Evolutionary conservation across 2,329 filamentous ascomycete genomes (phyloP), one percentile per base, ranked within the genome.

Genomic region (Nectriaceae sp.): DNA sequence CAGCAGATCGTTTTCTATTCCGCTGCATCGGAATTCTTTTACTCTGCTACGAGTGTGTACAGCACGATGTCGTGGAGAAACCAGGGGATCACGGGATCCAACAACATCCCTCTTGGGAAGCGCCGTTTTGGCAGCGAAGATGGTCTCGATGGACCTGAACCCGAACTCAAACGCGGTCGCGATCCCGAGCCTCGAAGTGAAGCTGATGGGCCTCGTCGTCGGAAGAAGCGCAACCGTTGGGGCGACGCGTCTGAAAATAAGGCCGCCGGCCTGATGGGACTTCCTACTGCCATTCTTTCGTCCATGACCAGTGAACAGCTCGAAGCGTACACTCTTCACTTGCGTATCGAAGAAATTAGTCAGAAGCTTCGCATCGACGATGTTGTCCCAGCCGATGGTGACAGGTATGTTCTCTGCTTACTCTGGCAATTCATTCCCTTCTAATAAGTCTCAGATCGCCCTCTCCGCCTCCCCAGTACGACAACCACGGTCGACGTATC

Each of bases 351-450:
- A 72, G 94, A 99, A 74, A 99, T 99, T 66, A 97, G 91, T 69
- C 93, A 99, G 76, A 99, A 99, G 82, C 84, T 99, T 61, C 88
- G 93, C 66, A 99, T 99, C 72, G 95, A 97, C 75, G 94, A 99
- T 79, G 94, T 99, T 46, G 94, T 99, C 54, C 94, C 94, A 50
- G 90, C 90, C 61, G 94, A 97, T 74, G 92, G 91, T 61, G 93
- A 97, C 68, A 85, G 94, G 93, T 96, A 79, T 61, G 87, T 76
- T 19, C 29, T 33, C 20, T n/a, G n/a, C 39, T 44, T 20, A 46
- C 13, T 22, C 18, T n/a, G n/a, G 22, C 22, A 36, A 15, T 8
- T 13, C n/a, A 38, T 39, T 13, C 21, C 20, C 19, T 35, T 42
- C 47, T 50, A 52, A 63, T 57, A 40, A 29, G 44, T 55, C 21